A percentile compares a stretch with the other conserved stretches of the same genome.
phyloP scores from a whole-genome alignment of 73 alveolate species.

The Blepharisma stoltei region DNA sequence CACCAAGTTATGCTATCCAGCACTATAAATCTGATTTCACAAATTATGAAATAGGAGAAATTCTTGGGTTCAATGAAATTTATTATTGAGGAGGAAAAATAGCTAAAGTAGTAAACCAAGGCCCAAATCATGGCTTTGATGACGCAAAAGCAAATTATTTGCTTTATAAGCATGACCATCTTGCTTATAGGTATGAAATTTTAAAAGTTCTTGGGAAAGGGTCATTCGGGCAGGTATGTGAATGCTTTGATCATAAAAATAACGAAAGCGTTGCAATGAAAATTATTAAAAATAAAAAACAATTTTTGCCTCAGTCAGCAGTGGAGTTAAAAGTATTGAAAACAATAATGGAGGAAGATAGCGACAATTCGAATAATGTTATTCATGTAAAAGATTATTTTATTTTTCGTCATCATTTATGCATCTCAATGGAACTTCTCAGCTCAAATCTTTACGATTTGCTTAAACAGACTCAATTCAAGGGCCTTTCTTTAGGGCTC shows the following conservation, averaged over 20 bases:
- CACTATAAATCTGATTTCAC: too few relatives aligned
- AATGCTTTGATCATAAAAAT: constrained; percentile 84
- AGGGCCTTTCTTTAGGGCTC: constrained; percentile 59
- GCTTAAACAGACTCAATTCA: constrained; percentile 53
- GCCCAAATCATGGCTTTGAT: too few relatives aligned
- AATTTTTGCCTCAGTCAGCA: constrained; percentile 81
- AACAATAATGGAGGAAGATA: constrained; percentile 44
- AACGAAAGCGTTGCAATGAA: constrained; percentile 78
- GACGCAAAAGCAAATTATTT: too few relatives aligned
- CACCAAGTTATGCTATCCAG: too few relatives aligned
- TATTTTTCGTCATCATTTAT: constrained; percentile 53
- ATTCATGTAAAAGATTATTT: constrained; percentile 49
- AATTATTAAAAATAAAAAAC: constrained; percentile 81
- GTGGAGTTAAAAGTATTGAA: constrained; percentile 80
- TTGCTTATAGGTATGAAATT: constrained; percentile 87
- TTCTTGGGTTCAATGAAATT: too few relatives aligned
- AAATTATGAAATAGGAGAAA: too few relatives aligned
- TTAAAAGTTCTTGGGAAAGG: constrained; percentile 83
- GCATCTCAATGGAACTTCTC: constrained; percentile 64
- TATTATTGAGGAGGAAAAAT: too few relatives aligned
- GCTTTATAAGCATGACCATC: constrained; percentile 51
- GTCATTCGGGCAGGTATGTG: constrained; percentile 86
- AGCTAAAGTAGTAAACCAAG: too few relatives aligned
- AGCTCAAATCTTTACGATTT: constrained; percentile 64
- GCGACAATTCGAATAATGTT: constrained; percentile 39